Evolutionary conservation across 345 rosid species (phyloP).

Genomic region (Erucastrum elatum): DNA sequence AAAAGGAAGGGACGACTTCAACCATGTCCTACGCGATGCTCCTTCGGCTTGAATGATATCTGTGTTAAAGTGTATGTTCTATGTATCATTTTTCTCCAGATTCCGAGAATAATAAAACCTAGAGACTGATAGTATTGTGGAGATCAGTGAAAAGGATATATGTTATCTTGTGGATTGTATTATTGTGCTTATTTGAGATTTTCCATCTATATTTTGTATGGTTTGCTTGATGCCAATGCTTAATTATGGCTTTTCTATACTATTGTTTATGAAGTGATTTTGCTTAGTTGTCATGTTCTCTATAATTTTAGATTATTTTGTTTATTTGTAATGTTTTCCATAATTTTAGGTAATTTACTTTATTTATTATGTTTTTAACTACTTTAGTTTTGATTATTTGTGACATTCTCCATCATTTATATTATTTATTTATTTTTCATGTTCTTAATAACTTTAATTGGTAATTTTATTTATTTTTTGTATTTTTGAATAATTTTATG

Average conservation of each 20-base stretch:
- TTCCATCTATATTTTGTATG: neutral
- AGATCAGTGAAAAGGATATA: neutral
- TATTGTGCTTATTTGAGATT: neutral
- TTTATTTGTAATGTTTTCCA: no score
- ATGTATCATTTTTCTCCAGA: conserved; percentile 4
- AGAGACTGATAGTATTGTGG: conserved; percentile 10
- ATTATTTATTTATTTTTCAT: no score
- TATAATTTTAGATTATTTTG: no score
- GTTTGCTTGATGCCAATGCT: neutral
- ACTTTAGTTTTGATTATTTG: no score
- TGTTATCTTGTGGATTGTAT: neutral
- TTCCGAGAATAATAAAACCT: conserved; percentile 8
- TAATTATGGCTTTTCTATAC: neutral
- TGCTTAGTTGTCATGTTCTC: no score
- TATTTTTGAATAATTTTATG: no score
- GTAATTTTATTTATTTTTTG: no score
- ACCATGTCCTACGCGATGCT: neutral
- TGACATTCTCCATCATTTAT: no score
- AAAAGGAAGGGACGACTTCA: conserved; percentile 46
- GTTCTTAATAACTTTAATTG: no score
- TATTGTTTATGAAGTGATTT: no score
- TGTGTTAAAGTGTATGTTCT: neutral
- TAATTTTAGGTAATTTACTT: no score
- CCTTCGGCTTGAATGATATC: conserved; percentile 1
- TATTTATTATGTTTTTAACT: no score